Conservation (phyloP, 31 red algal species). For the Odonthalia washingtoniensis region DNA sequence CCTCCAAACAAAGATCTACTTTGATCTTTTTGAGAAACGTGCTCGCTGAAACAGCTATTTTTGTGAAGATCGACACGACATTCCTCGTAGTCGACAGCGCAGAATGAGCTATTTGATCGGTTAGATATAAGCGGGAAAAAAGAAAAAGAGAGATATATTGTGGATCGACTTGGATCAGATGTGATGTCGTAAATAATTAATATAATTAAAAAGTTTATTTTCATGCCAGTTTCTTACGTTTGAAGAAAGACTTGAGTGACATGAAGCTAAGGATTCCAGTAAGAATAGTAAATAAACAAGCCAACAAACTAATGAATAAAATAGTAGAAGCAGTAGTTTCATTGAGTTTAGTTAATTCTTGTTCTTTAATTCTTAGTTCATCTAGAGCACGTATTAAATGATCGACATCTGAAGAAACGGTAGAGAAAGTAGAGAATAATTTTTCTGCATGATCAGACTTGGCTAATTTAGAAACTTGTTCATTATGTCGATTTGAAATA, state of each 20-base stretch:
- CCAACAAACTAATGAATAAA: conserved; percentile 57
- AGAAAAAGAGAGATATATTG: no score
- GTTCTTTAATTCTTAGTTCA: conserved; percentile 53
- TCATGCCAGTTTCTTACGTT: conserved; percentile 76
- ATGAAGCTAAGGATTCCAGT: conserved; percentile 68
- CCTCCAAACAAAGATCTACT: no score
- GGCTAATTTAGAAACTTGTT: conserved; percentile 19
- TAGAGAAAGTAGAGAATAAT: conserved; percentile 46
- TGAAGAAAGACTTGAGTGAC: conserved; percentile 77
- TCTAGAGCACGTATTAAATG: conserved; percentile 57
- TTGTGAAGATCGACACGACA: no score
- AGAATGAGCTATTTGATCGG: no score
- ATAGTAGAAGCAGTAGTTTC: conserved; percentile 48
- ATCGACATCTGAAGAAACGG: conserved; percentile 55
- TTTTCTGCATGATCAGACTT: conserved; percentile 66
- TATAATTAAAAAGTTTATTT: conserved; percentile 14
- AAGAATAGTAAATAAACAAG: conserved; percentile 60
- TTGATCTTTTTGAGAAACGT: no score
- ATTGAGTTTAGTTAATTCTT: conserved; percentile 48
- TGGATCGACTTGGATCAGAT: no score
- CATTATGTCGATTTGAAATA: conserved; percentile 9
- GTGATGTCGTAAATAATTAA: background rate
- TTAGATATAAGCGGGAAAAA: no score
- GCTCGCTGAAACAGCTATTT: no score
- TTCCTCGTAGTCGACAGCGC: no score